Evolutionary conservation across 768 basidiomycete species (phyloP), one percentile per base, ranked within the genome.

Genomic region (Boletus reticuloceps): DNA sequence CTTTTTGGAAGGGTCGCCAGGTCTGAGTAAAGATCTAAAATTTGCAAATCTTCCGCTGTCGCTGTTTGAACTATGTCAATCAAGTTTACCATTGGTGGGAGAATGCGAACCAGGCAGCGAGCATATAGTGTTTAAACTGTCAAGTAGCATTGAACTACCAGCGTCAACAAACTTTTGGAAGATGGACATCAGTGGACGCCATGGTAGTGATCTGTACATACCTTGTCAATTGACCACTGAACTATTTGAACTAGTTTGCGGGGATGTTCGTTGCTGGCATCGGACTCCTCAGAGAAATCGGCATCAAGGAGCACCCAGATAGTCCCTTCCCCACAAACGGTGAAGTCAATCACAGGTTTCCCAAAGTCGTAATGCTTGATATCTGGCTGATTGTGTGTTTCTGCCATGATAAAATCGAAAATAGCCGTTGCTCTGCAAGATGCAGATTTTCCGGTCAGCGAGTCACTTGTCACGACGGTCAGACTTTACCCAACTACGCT

Each of bases 401-500:
- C 71, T 56, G 66, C 69, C 70, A 61, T 72, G 54, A 59, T 66
- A 70, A 73, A 75, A 47, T 70, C 75, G 68, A 91, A 92, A 11
- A 93, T 62, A 0, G 89, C 88, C 1, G 85, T 84, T 4, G 83
- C 81, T 19, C 91, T 92, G 64, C 34, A 13, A 55, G 25, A 51
- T 31, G 34, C 5, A 50, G 42, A 29, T 14, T 51, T 8, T n/a
- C 14, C 5, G 1, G 42, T 62, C 43, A 56, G 51, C 3, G 12
- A 51, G 43, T 45, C 14, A 40, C 14, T 36, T 11, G 16, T 34
- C 14, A 25, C 5, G 6, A 46, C 9, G 14, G 14, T 42, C 19
- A 32, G 25, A 12, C 72, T 85, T 44, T 62, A 93, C 91, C 91
- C 91, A 50, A 89, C 77, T 6, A 78, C 88, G 55, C 76, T 86